Percentiles rank a stretch among this genome's conserved stretches.
Conservation (phyloP, 306 rosid species). For the Hippophae rhamnoides region DNA sequence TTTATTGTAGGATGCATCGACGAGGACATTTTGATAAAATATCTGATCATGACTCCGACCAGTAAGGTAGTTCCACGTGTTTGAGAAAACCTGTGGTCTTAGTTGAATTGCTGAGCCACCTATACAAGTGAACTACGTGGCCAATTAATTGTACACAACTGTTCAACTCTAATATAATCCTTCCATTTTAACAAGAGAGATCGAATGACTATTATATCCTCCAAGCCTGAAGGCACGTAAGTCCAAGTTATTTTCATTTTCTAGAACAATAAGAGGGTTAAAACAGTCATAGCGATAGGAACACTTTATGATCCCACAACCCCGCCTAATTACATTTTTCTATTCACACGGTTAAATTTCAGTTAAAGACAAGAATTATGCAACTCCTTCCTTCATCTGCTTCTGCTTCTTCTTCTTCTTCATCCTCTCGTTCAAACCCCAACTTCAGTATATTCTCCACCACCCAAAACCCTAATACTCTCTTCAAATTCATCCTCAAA, state of each 20-base stretch:
- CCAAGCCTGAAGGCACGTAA: not conserved
- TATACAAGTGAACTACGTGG: conserved; percentile 18
- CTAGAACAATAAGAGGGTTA: conserved; percentile 17
- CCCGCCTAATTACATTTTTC: conserved; percentile 29
- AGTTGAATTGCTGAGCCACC: conserved; percentile 11
- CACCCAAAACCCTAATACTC: conserved; percentile 33
- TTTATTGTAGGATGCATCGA: no score
- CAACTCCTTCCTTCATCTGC: conserved; percentile 27
- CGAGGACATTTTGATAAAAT: not conserved
- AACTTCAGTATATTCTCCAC: conserved; percentile 46
- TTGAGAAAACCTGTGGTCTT: conserved; percentile 4
- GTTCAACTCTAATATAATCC: not conserved
- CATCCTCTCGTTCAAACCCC: conserved; percentile 41
- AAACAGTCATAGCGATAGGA: conserved; percentile 13
- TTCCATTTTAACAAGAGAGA: no score
- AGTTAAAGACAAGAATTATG: conserved; percentile 34
- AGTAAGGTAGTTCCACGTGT: conserved; percentile 9
- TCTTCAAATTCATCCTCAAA: conserved; percentile 39
- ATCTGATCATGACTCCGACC: conserved; percentile 6
- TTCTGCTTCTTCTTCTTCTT: conserved; percentile 38
- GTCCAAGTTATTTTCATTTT: no score
- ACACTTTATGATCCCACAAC: conserved; percentile 19
- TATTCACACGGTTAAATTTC: conserved; percentile 25
- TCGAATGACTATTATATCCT: conserved; percentile 16
- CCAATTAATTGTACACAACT: conserved; percentile 7